phyloP scores from a whole-genome alignment of 129 eudicot genomes.

The Flaveria trinervia region DNA sequence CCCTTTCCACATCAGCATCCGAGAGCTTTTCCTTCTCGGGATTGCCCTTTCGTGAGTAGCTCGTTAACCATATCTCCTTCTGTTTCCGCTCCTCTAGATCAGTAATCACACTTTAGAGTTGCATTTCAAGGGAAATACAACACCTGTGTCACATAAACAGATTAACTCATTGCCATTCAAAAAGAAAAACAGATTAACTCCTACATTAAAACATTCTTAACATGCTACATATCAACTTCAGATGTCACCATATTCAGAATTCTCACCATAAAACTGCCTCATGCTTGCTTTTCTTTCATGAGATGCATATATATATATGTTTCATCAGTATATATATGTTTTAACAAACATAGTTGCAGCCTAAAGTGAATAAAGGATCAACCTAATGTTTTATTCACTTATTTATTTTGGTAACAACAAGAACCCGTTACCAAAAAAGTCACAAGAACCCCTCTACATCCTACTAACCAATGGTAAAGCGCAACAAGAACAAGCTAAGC shows the following conservation, averaged over 20 bases:
- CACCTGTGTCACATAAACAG: slow-evolving; percentile 38
- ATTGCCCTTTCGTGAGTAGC: slow-evolving; percentile 49
- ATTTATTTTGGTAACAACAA: neutral
- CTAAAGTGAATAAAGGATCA: neutral
- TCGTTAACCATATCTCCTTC: slow-evolving; percentile 48
- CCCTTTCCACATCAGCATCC: slow-evolving; percentile 61
- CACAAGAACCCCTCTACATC: neutral
- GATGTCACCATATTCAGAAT: neutral
- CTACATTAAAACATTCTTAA: slow-evolving; percentile 2
- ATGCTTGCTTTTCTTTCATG: slow-evolving; percentile 68
- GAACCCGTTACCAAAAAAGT: neutral
- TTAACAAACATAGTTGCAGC: slow-evolving; percentile 13
- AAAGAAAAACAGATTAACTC: neutral
- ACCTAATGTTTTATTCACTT: neutral
- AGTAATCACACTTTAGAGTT: slow-evolving; percentile 75
- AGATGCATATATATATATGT: slow-evolving; percentile 35
- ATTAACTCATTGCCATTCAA: no score
- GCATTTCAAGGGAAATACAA: slow-evolving; percentile 76
- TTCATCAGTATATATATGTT: slow-evolving; percentile 33
- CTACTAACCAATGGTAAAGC: neutral
- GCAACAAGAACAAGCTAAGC: no score
- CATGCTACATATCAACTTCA: neutral
- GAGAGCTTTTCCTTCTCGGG: slow-evolving; percentile 39
- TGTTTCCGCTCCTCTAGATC: slow-evolving; percentile 78
- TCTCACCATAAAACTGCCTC: slow-evolving; percentile 64